Conservation (phyloP, 116 monocot species). For the Papilionanthe hybrid region DNA sequence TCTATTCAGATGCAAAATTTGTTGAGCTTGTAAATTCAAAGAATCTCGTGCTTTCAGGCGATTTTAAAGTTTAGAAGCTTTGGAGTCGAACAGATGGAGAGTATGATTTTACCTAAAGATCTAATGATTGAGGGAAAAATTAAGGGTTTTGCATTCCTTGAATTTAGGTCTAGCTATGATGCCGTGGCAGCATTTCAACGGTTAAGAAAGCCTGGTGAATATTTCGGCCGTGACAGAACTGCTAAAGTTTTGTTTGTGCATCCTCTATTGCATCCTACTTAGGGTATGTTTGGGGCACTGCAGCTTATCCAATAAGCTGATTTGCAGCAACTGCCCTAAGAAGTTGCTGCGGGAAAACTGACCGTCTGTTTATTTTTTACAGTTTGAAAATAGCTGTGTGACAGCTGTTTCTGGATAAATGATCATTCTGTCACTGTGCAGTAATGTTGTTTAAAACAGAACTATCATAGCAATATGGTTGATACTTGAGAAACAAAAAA, state of each 20-base stretch:
- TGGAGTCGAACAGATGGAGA: slow-evolving; percentile 39
- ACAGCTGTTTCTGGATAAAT: too few species aligned
- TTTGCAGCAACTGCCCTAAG: too few species aligned
- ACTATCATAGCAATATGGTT: too few species aligned
- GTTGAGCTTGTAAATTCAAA: background rate
- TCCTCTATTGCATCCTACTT: slow-evolving; percentile 21
- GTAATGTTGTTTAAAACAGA: too few species aligned
- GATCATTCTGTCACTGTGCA: too few species aligned
- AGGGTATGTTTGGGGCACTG: too few species aligned
- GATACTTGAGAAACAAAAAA: too few species aligned
- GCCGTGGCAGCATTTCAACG: slow-evolving; percentile 53
- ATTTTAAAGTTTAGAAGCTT: slow-evolving; percentile 33
- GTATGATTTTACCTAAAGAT: slow-evolving; percentile 40
- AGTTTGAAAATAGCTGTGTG: too few species aligned
- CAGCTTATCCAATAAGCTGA: too few species aligned
- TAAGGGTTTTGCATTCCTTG: slow-evolving; percentile 55
- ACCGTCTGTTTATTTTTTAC: too few species aligned
- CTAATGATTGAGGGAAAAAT: slow-evolving; percentile 38
- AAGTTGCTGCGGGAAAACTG: too few species aligned
- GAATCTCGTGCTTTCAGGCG: slow-evolving; percentile 22
- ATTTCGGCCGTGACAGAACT: slow-evolving; percentile 44
- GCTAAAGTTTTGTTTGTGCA: slow-evolving; percentile 57
- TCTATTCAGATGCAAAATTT: background rate
- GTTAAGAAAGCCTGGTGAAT: slow-evolving; percentile 48
- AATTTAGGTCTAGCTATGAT: slow-evolving; percentile 47